A percentile compares a stretch with the other conserved stretches of the same genome.
Evolutionary conservation across 148 eudicot genomes (phyloP).

Genomic region (Silene latifolia): DNA sequence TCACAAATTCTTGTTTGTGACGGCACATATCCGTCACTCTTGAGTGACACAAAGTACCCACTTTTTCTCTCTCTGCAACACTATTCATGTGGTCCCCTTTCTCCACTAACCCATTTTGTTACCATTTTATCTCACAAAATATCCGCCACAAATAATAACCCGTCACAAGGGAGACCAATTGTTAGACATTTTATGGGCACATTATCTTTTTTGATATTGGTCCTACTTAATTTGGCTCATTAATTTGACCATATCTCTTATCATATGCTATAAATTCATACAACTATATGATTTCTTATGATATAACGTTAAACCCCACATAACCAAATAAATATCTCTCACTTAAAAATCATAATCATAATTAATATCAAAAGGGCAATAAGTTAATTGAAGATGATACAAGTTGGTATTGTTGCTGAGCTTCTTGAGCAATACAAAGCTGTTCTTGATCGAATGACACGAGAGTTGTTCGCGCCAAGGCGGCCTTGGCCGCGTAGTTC

Average conservation of each 20-base stretch:
- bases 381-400: constrained; percentile 23
- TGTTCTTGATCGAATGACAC: constrained; percentile 22
- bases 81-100: too few relatives aligned
- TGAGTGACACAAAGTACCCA: too few relatives aligned
- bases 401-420: constrained; percentile 29
- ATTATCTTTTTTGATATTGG: background rate
- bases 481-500: background rate
- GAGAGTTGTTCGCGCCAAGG: constrained; percentile 20
- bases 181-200: background rate
- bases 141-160: too few relatives aligned
- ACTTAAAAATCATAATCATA: background rate
- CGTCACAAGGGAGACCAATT: too few relatives aligned
- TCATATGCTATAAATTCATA: constrained; percentile 10
- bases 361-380: background rate
- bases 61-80: too few relatives aligned
- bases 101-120: too few relatives aligned
- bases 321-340: background rate
- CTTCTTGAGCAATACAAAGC: constrained; percentile 27
- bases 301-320: constrained; percentile 15
- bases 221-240: constrained; percentile 13
- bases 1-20: too few relatives aligned
- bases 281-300: background rate
- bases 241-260: constrained; percentile 16
- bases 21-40: too few relatives aligned
- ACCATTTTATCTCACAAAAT: too few relatives aligned